Conservation (phyloP, 1,284 basidiomycete genomes). For the Irpex sp. region DNA sequence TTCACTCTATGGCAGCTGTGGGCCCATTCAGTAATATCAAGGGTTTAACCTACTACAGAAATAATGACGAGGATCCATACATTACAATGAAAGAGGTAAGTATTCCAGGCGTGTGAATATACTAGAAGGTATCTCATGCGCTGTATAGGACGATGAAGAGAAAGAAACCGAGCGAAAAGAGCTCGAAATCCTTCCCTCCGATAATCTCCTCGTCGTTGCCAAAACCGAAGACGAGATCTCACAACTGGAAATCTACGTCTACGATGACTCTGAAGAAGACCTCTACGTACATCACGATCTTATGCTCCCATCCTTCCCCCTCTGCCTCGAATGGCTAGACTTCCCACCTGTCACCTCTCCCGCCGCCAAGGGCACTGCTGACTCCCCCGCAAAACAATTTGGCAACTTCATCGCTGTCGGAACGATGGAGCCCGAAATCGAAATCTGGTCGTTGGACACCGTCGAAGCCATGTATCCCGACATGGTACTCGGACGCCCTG, state of each 20-base stretch:
- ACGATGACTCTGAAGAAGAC: slow-evolving; percentile 90
- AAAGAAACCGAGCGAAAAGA: slow-evolving; percentile 71
- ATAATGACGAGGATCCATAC: slow-evolving; percentile 95
- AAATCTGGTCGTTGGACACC: slow-evolving; percentile 96
- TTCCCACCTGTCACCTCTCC: slow-evolving; percentile 68
- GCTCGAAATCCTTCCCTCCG: slow-evolving; percentile 85
- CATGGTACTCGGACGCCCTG: slow-evolving; percentile 86
- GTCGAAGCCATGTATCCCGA: slow-evolving; percentile 95
- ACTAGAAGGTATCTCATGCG: slow-evolving; percentile 9
- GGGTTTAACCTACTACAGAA: slow-evolving; percentile 87
- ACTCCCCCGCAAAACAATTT: slow-evolving; percentile 39
- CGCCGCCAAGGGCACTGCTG: slow-evolving; percentile 34
- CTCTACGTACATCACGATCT: slow-evolving; percentile 98
- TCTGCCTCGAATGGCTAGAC: slow-evolving; percentile 99
- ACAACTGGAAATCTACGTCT: slow-evolving; percentile 93
- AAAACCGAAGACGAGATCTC: slow-evolving; percentile 98
- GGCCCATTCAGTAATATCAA: slow-evolving; percentile 97
- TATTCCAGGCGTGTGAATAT: slow-evolving; percentile 8
- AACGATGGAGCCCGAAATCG: slow-evolving; percentile 96
- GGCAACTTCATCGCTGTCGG: slow-evolving; percentile 97
- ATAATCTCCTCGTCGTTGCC: slow-evolving; percentile 90
- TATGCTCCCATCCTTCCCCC: slow-evolving; percentile 95
- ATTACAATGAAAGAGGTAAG: slow-evolving; percentile 92
- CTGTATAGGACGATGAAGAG: slow-evolving; percentile 63
- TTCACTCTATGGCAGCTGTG: slow-evolving; percentile 43